A percentile compares a stretch with the other conserved stretches of the same genome.
These are phyloP conservation scores for Imleria badia DNA, from an alignment of 768 basidiomycete genomes.

Conservation along the genomic window DNA sequence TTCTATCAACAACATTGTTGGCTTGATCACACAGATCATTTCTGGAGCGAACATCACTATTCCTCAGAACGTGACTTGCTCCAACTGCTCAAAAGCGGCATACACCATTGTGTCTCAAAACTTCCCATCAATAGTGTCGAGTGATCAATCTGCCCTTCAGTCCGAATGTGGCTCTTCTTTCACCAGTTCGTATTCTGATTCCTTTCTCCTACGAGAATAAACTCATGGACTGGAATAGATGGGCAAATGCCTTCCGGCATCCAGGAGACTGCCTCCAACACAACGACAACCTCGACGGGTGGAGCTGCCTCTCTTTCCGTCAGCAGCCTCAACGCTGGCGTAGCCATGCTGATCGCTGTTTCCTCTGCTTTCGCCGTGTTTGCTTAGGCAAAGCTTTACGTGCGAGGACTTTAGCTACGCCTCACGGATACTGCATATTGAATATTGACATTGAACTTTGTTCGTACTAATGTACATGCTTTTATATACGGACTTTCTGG, in stretches of 20 bases:
- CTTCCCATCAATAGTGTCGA: slow-evolving; percentile 36
- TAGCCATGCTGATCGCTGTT: slow-evolving; percentile 31
- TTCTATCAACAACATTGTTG: slow-evolving; percentile 19
- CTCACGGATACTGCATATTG: background rate
- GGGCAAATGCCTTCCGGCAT: slow-evolving; percentile 32
- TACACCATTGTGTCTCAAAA: slow-evolving; percentile 43
- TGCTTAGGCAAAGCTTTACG: slow-evolving; percentile 22
- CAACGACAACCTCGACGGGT: slow-evolving; percentile 19
- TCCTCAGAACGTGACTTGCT: slow-evolving; percentile 46
- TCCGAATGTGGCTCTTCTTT: slow-evolving; percentile 50
- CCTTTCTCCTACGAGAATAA: background rate
- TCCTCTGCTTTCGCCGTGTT: slow-evolving; percentile 37
- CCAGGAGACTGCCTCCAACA: slow-evolving; percentile 23
- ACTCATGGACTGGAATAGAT: slow-evolving; percentile 22
- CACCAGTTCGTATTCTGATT: slow-evolving; percentile 41
- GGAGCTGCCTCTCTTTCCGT: slow-evolving; percentile 23
- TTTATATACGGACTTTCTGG: background rate
- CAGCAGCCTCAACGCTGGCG: slow-evolving; percentile 23
- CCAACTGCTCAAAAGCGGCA: slow-evolving; percentile 51
- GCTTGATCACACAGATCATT: slow-evolving; percentile 4
- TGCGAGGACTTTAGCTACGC: background rate
- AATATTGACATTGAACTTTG: background rate
- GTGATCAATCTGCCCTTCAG: slow-evolving; percentile 30
- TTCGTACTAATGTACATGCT: slow-evolving; percentile 1
- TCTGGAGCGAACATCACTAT: slow-evolving; percentile 13